A percentile compares a stretch with the other conserved stretches of the same genome.
phyloP scores from a whole-genome alignment of 2,329 filamentous ascomycete species.

The Huntiella abstrusa region DNA sequence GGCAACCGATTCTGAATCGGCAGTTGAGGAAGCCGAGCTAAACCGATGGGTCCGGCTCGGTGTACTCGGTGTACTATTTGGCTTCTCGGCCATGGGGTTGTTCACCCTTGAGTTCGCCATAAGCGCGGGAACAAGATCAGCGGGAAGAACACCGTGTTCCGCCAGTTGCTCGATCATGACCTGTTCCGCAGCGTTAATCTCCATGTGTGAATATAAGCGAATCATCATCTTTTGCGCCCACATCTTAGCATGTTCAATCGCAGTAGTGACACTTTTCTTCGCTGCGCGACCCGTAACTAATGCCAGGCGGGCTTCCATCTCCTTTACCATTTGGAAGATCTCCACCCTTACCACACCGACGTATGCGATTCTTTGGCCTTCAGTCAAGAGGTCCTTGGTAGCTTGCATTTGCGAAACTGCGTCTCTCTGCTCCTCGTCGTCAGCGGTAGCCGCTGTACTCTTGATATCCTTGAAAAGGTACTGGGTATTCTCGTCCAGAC shows the following conservation, averaged over 20 bases:
- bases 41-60: constrained; percentile 8
- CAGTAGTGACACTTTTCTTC: constrained; percentile 52
- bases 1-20: constrained; percentile 25
- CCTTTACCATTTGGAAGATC: constrained; percentile 57
- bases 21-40: constrained; percentile 13
- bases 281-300: constrained; percentile 34
- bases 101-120: constrained; percentile 87
- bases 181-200: constrained; percentile 78
- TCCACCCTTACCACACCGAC: constrained; percentile 75
- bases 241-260: constrained; percentile 70
- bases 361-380: constrained; percentile 89
- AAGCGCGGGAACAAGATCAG: constrained; percentile 65
- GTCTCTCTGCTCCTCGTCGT: constrained; percentile 71
- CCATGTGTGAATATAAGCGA: constrained; percentile 86
- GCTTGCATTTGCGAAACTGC: constrained; percentile 80
- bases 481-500: constrained; percentile 90
- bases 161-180: constrained; percentile 97
- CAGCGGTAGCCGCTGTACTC: constrained; percentile 39
- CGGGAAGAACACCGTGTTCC: constrained; percentile 73
- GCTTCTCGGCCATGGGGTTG: constrained; percentile 58
- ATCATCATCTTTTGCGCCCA: constrained; percentile 99
- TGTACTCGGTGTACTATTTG: constrained; percentile 5
- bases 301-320: constrained; percentile 29
- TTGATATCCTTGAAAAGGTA: constrained; percentile 73
- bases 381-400: constrained; percentile 85